phyloP scores from a whole-genome alignment of 2,329 filamentous ascomycete genomes.

The Fusarium poae region DNA sequence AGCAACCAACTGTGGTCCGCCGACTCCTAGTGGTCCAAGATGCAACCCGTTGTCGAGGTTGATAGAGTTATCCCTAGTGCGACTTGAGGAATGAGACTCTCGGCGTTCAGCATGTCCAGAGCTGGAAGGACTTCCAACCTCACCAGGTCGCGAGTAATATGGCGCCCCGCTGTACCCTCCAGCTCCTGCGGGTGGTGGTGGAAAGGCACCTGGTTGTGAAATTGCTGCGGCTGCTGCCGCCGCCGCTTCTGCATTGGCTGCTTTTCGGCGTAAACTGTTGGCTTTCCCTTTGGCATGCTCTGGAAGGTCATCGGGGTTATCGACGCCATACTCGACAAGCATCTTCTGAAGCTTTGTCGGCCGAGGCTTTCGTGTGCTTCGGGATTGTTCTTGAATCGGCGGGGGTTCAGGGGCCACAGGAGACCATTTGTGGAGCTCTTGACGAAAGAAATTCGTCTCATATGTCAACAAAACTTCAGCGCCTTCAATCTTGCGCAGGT shows the following conservation, averaged over 20 bases:
- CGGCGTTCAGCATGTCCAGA: conserved; percentile 50
- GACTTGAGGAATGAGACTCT: conserved; percentile 46
- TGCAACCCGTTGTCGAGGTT: conserved; percentile 59
- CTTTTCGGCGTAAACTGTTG: conserved; percentile 79
- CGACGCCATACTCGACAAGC: conserved; percentile 87
- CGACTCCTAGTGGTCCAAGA: conserved; percentile 58
- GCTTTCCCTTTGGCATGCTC: conserved; percentile 84
- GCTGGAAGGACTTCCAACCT: conserved; percentile 38
- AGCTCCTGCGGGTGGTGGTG: conserved; percentile 34
- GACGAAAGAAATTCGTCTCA: conserved; percentile 98
- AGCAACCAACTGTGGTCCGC: conserved; percentile 59
- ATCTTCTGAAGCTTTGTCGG: conserved; percentile 98
- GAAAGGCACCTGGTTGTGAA: conserved; percentile 30
- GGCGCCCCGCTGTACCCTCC: conserved; percentile 45
- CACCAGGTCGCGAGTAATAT: conserved; percentile 45
- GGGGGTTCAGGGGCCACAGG: conserved; percentile 89
- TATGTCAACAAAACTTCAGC: conserved; percentile 91
- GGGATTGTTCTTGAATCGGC: conserved; percentile 85
- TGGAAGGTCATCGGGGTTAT: conserved; percentile 90
- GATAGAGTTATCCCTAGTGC: conserved; percentile 55
- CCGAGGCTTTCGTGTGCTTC: conserved; percentile 93
- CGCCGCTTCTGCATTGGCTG: conserved; percentile 68
- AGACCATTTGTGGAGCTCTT: conserved; percentile 94
- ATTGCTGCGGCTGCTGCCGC: conserved; percentile 56
- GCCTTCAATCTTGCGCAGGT: conserved; percentile 95